Evolutionary conservation across 495 filamentous ascomycete species (phyloP).

Genomic region (Aspergillus diversus): DNA sequence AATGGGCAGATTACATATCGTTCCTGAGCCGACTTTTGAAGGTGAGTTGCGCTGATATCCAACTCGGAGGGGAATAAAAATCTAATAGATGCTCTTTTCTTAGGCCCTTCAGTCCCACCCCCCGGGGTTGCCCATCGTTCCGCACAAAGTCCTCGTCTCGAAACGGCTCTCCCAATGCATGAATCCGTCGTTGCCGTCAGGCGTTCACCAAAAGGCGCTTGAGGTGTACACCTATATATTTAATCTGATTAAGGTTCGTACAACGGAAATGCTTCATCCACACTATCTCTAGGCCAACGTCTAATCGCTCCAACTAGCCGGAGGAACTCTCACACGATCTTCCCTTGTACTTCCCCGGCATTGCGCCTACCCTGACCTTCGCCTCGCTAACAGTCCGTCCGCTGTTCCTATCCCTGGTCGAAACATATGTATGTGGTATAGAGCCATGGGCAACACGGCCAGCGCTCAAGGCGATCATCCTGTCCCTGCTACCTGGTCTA

Average conservation of each 20-base stretch:
- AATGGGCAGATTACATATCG: conserved; percentile 99
- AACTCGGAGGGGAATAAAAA: conserved; percentile 17
- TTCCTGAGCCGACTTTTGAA: conserved; percentile 91
- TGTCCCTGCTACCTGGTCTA: conserved; percentile 84
- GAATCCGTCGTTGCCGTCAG: conserved; percentile 88
- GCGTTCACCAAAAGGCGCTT: conserved; percentile 97
- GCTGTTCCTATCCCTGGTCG: conserved; percentile 79
- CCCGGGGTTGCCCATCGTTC: conserved; percentile 68
- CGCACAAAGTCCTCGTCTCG: conserved; percentile 81
- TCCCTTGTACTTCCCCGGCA: conserved; percentile 83
- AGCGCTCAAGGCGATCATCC: conserved; percentile 83
- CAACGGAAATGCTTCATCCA: neutral
- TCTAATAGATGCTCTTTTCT: conserved; percentile 23
- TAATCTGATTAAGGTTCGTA: conserved; percentile 41
- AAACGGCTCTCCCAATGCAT: conserved; percentile 94
- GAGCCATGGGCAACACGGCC: conserved; percentile 74
- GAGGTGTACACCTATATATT: conserved; percentile 95
- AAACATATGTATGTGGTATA: conserved; percentile 74
- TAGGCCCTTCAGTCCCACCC: conserved; percentile 90
- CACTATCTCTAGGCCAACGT: conserved; percentile 17
- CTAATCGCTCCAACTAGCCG: conserved; percentile 35
- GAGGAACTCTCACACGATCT: conserved; percentile 81
- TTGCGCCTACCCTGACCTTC: conserved; percentile 87
- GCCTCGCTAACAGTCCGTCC: conserved; percentile 88
- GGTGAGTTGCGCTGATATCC: conserved; percentile 48